Percentiles rank a stretch among this genome's conserved stretches.
Conservation (phyloP, 2,329 filamentous ascomycete species). For the Ambrosiella beaveri region DNA sequence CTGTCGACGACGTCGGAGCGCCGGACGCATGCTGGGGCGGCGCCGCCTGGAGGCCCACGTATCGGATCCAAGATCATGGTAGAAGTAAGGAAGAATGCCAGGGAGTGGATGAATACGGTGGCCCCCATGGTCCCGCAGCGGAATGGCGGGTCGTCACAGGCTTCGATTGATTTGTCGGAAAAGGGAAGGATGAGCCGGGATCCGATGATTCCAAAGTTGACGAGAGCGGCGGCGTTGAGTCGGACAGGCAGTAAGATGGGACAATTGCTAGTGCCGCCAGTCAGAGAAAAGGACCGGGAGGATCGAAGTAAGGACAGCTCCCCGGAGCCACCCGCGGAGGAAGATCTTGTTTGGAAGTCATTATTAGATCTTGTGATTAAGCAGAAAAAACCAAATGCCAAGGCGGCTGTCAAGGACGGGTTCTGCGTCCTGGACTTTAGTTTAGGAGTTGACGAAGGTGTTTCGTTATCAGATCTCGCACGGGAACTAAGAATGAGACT, state of each 20-base stretch:
- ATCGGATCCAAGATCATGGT: neutral
- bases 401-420: neutral
- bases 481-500: neutral
- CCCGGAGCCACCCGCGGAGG: neutral
- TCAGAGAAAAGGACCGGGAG: neutral
- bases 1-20: neutral
- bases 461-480: neutral
- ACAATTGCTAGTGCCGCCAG: neutral
- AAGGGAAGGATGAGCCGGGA: neutral
- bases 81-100: neutral
- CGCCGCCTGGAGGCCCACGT: neutral
- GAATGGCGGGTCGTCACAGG: neutral
- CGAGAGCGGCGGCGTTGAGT: neutral
- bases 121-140: neutral
- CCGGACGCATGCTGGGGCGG: neutral
- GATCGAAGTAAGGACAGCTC: neutral
- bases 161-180: neutral
- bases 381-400: neutral
- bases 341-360: neutral
- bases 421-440: neutral
- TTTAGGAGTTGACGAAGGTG: neutral
- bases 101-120: neutral
- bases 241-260: neutral
- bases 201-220: neutral
- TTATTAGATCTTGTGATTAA: neutral